Evolutionary conservation across 1,139 yeast species (phyloP), one percentile per base, ranked within the genome.

Genomic region (Kurtzmaniella quercitrusa): DNA sequence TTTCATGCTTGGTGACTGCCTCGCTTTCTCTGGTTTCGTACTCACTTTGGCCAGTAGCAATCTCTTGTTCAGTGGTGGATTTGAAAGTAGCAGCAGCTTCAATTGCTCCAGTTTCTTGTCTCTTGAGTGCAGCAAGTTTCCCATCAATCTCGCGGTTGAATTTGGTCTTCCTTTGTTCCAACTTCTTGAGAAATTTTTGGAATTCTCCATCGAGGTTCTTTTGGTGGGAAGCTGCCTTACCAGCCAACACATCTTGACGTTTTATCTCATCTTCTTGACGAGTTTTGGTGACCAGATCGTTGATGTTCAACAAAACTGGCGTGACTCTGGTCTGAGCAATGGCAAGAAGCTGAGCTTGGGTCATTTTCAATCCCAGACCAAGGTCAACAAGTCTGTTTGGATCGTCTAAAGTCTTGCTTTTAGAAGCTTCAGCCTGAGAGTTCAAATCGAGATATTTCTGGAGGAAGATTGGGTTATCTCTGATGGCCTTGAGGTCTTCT

Each of bases 311-410:
- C 54, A 79, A 65, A 27, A 78, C 75, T 2, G 84, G 84, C 21
- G 79, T 78, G 36, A 79, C 80, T 53, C 83, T 69, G 51, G 65
- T 66, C 37, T 78, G 77, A 21, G 83, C 83, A 57, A 79, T 74
- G 41, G 71, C 82, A 51, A 77, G 66, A 51, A 79, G 71, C 58
- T 78, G 80, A 45, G 73, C 73, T 52, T 77, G 81, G 37, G 82
- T 73, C 68, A 78, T 66, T 45, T 62, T 68, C 58, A 77, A 67
- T 12, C 83, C 83, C 38, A 77, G 72, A 46, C 84, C 84, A 49
- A 79, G 65, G 49, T 76, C 75, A 50, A 78, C 62, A 25, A 73
- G 60, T 56, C 76, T 70, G 50, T 74, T 70, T 2, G 81, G 78
- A 52, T 77, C 79, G 46, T 73, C 77, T 46, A 78, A 63, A 38